phyloP scores from a whole-genome alignment of 2,329 filamentous ascomycete species.

The Exutisphaerella laricina region DNA sequence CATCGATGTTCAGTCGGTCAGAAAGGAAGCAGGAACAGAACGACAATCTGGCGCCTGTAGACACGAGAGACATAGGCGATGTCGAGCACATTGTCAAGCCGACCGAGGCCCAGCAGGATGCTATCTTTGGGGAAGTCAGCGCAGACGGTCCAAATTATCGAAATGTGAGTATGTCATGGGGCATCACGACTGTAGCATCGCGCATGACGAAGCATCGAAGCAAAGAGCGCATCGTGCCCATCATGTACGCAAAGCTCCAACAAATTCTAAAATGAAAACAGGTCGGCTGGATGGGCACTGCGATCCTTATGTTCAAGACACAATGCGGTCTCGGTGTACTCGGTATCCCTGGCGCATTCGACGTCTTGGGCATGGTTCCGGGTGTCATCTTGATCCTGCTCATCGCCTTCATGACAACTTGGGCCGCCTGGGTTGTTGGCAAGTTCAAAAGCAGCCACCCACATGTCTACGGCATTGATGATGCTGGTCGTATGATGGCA shows the following conservation, averaged over 20 bases:
- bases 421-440: constrained; percentile 46
- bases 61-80: constrained; percentile 15
- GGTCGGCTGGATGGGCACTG: constrained; percentile 41
- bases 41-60: constrained; percentile 17
- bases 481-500: constrained; percentile 50
- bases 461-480: constrained; percentile 53
- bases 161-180: constrained; percentile 32
- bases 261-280: constrained; percentile 8
- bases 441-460: constrained; percentile 50
- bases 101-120: constrained; percentile 5
- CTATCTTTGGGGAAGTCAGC: constrained; percentile 16
- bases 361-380: constrained; percentile 44
- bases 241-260: not conserved
- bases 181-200: no score
- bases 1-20: no score
- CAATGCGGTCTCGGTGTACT: constrained; percentile 44
- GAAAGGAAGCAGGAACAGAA: constrained; percentile 13
- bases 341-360: constrained; percentile 39
- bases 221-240: no score
- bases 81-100: constrained; percentile 14
- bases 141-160: constrained; percentile 16
- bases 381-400: constrained; percentile 41
- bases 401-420: constrained; percentile 43
- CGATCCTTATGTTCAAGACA: constrained; percentile 43
- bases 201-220: no score